Evolutionary conservation across 2,329 filamentous ascomycete species (phyloP).

Genomic region (Cladosporium sp.): DNA sequence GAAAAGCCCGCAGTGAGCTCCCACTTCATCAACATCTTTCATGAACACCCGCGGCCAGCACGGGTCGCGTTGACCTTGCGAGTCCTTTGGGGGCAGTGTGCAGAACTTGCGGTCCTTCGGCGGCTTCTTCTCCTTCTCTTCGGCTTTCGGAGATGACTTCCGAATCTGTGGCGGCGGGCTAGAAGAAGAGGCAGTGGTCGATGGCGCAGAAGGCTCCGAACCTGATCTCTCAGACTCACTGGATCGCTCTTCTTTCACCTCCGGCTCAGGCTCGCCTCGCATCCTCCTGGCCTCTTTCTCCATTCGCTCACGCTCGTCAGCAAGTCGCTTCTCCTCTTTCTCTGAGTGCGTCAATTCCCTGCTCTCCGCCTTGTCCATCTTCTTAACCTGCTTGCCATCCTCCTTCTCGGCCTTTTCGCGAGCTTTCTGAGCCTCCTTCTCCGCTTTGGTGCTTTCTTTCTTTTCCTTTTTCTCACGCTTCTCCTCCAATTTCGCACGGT

Average conservation of each 20-base stretch:
- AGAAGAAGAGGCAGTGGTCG: conserved; percentile 3
- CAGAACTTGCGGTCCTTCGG: conserved; percentile 75
- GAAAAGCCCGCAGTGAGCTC: conserved; percentile 82
- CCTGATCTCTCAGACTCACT: not conserved
- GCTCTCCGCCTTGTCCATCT: conserved; percentile 31
- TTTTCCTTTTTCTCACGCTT: conserved; percentile 39
- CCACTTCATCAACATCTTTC: conserved; percentile 80
- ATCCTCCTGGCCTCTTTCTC: conserved; percentile 34
- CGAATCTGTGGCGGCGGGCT: not conserved
- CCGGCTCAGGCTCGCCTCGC: conserved; percentile 30
- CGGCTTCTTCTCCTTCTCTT: conserved; percentile 29
- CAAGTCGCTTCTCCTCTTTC: conserved; percentile 31
- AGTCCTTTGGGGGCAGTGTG: conserved; percentile 62
- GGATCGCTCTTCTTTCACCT: not conserved
- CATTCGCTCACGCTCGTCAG: conserved; percentile 34
- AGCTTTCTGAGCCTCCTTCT: conserved; percentile 31
- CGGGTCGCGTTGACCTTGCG: conserved; percentile 61
- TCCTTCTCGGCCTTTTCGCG: conserved; percentile 37
- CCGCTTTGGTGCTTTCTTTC: conserved; percentile 35
- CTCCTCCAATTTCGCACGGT: conserved; percentile 60
- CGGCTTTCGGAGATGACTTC: conserved; percentile 13
- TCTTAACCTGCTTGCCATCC: conserved; percentile 33
- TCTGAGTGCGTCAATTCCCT: conserved; percentile 32
- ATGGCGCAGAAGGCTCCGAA: not conserved
- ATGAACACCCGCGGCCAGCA: conserved; percentile 80